Evolutionary conservation across 2,329 filamentous ascomycete genomes (phyloP).

Genomic region (Thelonectria olida): DNA sequence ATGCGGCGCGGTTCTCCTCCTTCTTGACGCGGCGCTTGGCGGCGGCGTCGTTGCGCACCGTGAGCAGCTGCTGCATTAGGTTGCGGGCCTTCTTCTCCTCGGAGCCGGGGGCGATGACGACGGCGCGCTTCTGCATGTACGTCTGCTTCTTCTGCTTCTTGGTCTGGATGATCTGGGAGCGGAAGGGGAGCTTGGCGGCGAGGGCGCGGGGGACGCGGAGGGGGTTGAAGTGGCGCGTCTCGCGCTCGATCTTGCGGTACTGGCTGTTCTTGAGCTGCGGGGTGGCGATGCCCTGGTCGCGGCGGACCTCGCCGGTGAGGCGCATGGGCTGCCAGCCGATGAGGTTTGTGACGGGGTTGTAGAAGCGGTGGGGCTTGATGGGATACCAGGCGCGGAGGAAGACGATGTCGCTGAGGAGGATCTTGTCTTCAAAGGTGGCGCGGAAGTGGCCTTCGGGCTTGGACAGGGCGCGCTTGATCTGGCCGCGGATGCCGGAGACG

Average conservation of each 20-base stretch:
- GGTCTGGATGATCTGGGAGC: constrained; percentile 86
- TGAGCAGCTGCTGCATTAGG: constrained; percentile 92
- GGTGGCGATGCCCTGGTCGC: constrained; percentile 76
- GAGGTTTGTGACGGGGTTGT: constrained; percentile 94
- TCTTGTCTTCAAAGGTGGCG: constrained; percentile 98
- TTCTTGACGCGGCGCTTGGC: constrained; percentile 86
- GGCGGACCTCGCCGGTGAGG: constrained; percentile 89
- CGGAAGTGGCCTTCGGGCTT: constrained; percentile 97
- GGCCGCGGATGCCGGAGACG: constrained; percentile 92
- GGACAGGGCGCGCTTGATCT: constrained; percentile 94
- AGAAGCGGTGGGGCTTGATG: constrained; percentile 93
- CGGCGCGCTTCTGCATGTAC: constrained; percentile 94
- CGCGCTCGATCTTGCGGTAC: constrained; percentile 76
- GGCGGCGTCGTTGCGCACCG: constrained; percentile 88
- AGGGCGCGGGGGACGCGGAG: constrained; percentile 81
- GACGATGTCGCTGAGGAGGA: constrained; percentile 94
- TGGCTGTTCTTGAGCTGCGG: constrained; percentile 85
- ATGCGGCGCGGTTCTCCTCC: constrained; percentile 83
- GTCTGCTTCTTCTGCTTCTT: constrained; percentile 82
- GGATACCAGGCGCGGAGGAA: constrained; percentile 98
- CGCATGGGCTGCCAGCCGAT: constrained; percentile 95
- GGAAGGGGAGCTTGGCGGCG: constrained; percentile 88
- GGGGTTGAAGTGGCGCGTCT: constrained; percentile 79
- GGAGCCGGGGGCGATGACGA: constrained; percentile 79
- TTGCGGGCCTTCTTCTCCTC: constrained; percentile 91